Conservation (phyloP, 2,329 filamentous ascomycete genomes). For the Alternaria sp. region DNA sequence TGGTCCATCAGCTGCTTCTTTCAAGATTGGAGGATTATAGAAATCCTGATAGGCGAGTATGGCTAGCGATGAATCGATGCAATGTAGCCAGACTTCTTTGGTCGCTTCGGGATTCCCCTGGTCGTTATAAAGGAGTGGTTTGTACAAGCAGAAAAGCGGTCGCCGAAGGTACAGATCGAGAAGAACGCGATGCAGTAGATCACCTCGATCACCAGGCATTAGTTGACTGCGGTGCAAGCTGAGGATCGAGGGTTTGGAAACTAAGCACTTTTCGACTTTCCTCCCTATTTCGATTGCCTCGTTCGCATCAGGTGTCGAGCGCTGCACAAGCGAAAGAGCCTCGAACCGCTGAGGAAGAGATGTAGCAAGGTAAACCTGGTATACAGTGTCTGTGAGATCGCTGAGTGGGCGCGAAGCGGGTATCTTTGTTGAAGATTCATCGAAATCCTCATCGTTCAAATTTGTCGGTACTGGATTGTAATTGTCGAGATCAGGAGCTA, state of each 20-base stretch:
- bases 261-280: slow-evolving; percentile 19
- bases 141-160: slow-evolving; percentile 28
- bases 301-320: slow-evolving; percentile 15
- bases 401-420: slow-evolving; percentile 12
- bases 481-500: slow-evolving; percentile 20
- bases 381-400: slow-evolving; percentile 27
- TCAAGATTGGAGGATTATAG: slow-evolving; percentile 15
- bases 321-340: slow-evolving; percentile 27
- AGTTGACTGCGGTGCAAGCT: slow-evolving; percentile 10
- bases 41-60: slow-evolving; percentile 33
- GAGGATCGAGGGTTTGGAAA: slow-evolving; percentile 19
- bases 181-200: slow-evolving; percentile 24
- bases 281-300: slow-evolving; percentile 22
- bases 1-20: slow-evolving; percentile 2
- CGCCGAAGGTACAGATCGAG: slow-evolving; percentile 30
- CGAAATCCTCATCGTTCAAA: slow-evolving; percentile 30
- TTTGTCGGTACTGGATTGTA: slow-evolving; percentile 23
- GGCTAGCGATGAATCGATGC: slow-evolving; percentile 28
- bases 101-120: slow-evolving; percentile 8
- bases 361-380: slow-evolving; percentile 27
- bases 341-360: slow-evolving; percentile 25
- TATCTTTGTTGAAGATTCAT: slow-evolving; percentile 18
- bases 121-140: slow-evolving; percentile 28
- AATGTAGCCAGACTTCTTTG: slow-evolving; percentile 22
- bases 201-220: slow-evolving; percentile 11